Base-by-base conservation (phyloP, 495 filamentous ascomycete genomes). In the Letharia columbiana region DNA sequence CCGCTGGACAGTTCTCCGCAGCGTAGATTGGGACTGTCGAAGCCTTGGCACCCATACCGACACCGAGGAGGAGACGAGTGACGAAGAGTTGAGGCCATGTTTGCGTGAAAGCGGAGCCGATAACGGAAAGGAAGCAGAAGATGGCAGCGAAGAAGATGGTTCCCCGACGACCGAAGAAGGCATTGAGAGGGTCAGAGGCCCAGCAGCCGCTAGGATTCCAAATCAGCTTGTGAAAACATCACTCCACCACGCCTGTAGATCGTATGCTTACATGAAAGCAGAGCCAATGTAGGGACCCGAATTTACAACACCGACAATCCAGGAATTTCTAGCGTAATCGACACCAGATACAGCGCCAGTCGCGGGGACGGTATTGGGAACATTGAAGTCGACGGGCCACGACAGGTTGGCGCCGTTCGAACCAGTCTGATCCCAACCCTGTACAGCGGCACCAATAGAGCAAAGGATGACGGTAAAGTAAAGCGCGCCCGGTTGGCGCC, bases 371-470 rank as follows among this genome's bases (percentile, higher is more conserved):
- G 56, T 58, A 18, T 77, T 72, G 2, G 80, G 79, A 49, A 89
- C 86, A 28, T 82, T 82, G 67, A 89, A 85, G 40, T 81, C 81
- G 37, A 71, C 65, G 1, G 84, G 83, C 72, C 87, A 89, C 28
- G 79, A 80, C 50, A 90, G 71, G 63, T 89, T 89, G 41, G 87
- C 87, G 57, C 86, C 87, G 67, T 90, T 89, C 60, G 83, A 85
- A n/a, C 86, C 86, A n/a, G 87, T 88, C 68, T 89, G 86, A 72
- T 89, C 87, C 86, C 86, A 89, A 40, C 83, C 84, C 65, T 89
- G 87, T 6, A 88, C 84, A 11, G 86, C 86, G 59, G 88, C 88
- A 39, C 84, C 88, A 60, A 91, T 83, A 35, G 88, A 89, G 70
- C 84, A 87, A 23, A 89, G 79, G 49, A 84, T 78, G 69, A 91